These are phyloP conservation scores for Elsinoe arachidis DNA, from an alignment of 2,329 filamentous ascomycete species.

Conservation along the genomic window DNA sequence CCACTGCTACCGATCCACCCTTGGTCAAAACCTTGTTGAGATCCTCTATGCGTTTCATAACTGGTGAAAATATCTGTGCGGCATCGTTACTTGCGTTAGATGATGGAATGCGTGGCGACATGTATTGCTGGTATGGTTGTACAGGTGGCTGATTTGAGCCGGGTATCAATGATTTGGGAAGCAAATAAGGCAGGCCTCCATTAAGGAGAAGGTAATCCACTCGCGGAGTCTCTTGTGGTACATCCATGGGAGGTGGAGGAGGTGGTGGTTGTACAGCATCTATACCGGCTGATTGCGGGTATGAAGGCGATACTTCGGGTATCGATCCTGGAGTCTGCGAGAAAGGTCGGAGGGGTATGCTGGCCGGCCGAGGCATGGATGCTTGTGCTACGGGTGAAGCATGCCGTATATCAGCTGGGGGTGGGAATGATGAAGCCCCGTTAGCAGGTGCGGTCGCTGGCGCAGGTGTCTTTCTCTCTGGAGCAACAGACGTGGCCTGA, in stretches of 20 bases:
- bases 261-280: conserved; percentile 55
- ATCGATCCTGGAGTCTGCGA: conserved; percentile 16
- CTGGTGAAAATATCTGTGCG: conserved; percentile 69
- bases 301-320: conserved; percentile 22
- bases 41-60: conserved; percentile 74
- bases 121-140: conserved; percentile 47
- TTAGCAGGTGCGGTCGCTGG: conserved; percentile 30
- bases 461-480: conserved; percentile 30
- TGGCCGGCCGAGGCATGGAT: conserved; percentile 18
- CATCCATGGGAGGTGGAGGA: conserved; percentile 60
- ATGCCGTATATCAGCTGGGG: not conserved
- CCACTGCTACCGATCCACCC: conserved; percentile 85
- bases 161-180: conserved; percentile 66
- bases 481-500: conserved; percentile 38
- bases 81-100: conserved; percentile 44
- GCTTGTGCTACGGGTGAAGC: not conserved
- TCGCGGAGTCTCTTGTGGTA: conserved; percentile 61
- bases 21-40: conserved; percentile 74
- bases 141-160: conserved; percentile 48
- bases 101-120: conserved; percentile 39
- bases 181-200: conserved; percentile 64
- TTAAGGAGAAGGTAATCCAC: conserved; percentile 91
- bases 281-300: conserved; percentile 28
- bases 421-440: conserved; percentile 32
- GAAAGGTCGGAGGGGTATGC: not conserved